Evolutionary conservation across 768 basidiomycete genomes (phyloP).

Genomic region (Rossbeevera mucosa): DNA sequence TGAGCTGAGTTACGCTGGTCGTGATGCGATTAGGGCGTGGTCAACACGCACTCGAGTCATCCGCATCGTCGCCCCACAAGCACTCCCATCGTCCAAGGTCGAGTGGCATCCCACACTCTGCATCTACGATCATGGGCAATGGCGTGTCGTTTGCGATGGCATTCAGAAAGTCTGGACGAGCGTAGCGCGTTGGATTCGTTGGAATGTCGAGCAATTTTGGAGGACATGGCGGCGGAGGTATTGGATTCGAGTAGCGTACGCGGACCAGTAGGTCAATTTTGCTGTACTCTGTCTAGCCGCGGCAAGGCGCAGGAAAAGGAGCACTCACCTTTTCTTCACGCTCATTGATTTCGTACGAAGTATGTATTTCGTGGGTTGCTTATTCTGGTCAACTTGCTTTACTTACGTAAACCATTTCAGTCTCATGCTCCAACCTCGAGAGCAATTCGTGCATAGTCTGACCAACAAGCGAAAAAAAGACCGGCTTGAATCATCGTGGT

Average conservation of each 20-base stretch:
- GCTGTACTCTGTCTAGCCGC: conserved; percentile 27
- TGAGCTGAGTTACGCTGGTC: not conserved
- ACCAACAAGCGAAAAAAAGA: not conserved
- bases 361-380: conserved; percentile 7
- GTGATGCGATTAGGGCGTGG: not conserved
- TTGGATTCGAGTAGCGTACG: conserved; percentile 89
- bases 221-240: conserved; percentile 95
- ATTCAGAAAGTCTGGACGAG: conserved; percentile 79
- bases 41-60: conserved; percentile 50
- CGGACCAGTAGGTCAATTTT: conserved; percentile 91
- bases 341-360: conserved; percentile 36
- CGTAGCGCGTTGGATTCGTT: conserved; percentile 86
- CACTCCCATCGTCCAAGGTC: conserved; percentile 81
- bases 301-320: not conserved
- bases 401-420: not conserved
- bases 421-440: no score
- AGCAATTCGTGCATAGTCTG: not conserved
- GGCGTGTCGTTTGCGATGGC: conserved; percentile 76
- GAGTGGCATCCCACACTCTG: conserved; percentile 94
- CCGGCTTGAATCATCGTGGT: not conserved
- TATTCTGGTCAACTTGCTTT: conserved; percentile 12
- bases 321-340: conserved; percentile 49
- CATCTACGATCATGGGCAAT: conserved; percentile 94
- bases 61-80: conserved; percentile 76
- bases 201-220: conserved; percentile 90